Evolutionary conservation across 352 stramenopile genomes (phyloP).

Genomic region (Peronospora farinosa): DNA sequence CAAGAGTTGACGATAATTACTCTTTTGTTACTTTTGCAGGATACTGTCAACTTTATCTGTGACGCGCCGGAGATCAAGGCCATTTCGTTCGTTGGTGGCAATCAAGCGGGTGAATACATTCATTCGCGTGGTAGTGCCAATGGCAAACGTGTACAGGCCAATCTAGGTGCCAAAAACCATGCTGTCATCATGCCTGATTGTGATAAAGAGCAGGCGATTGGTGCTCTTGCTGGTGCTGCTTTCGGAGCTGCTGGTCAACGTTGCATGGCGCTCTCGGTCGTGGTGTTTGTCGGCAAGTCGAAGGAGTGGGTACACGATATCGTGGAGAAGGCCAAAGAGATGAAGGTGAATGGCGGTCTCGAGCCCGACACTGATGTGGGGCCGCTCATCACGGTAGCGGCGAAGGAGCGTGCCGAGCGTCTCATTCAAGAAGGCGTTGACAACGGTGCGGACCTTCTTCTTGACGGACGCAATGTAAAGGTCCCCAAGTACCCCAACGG

Average conservation of each 20-base stretch:
- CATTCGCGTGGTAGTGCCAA: conserved; percentile 79
- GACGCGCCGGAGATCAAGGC: conserved; percentile 90
- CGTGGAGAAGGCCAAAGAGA: conserved; percentile 81
- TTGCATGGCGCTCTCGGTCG: conserved; percentile 96
- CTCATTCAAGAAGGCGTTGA: conserved; percentile 89
- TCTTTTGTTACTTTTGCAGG: conserved; percentile 26
- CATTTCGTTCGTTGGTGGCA: conserved; percentile 95
- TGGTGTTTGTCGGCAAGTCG: conserved; percentile 92
- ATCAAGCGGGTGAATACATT: conserved; percentile 92
- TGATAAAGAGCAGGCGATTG: conserved; percentile 86
- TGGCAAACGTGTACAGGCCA: conserved; percentile 93
- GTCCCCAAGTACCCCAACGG: conserved; percentile 91
- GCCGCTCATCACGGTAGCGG: conserved; percentile 87
- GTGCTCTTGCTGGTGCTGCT: conserved; percentile 85
- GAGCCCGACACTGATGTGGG: conserved; percentile 68
- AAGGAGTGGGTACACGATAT: conserved; percentile 92
- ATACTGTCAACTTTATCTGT: conserved; percentile 94
- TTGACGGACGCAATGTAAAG: conserved; percentile 89
- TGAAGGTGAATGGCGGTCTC: conserved; percentile 88
- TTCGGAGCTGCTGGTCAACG: conserved; percentile 96
- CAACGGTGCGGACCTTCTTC: conserved; percentile 81
- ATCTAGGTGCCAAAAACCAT: conserved; percentile 98
- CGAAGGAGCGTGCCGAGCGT: conserved; percentile 82
- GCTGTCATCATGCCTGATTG: conserved; percentile 93
- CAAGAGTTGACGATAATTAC: not conserved